phyloP scores from a whole-genome alignment of 163 green algal species.

The Scenedesmus sp. region DNA sequence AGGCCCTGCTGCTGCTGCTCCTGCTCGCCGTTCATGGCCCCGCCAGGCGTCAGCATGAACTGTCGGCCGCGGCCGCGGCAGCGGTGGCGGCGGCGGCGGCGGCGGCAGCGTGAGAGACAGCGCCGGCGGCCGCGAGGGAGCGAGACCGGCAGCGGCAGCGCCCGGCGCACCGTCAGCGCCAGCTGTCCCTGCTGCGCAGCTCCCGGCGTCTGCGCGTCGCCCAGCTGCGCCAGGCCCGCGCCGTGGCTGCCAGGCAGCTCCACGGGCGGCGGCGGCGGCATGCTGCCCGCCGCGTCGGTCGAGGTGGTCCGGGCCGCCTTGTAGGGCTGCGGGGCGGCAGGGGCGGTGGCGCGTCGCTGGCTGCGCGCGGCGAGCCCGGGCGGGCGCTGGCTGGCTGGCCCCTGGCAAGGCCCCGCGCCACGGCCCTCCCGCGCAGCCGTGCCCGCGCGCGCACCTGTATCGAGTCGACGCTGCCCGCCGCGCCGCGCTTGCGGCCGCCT shows the following conservation, averaged over 20 bases:
- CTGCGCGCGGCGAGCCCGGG: too few relatives aligned
- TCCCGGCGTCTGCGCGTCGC: conserved; percentile 25
- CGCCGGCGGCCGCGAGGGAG: too few relatives aligned
- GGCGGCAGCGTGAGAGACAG: too few relatives aligned
- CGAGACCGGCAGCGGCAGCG: too few relatives aligned
- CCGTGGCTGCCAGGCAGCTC: background rate
- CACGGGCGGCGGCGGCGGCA: conserved; percentile 3
- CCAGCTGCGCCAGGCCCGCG: conserved; percentile 5
- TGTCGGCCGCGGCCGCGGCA: too few relatives aligned
- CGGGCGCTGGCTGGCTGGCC: too few relatives aligned
- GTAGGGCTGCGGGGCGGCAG: conserved; percentile 18
- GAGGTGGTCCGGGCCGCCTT: conserved; percentile 17
- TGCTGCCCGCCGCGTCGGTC: conserved; percentile 2
- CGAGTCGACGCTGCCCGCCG: conserved; percentile 4
- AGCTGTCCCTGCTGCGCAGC: conserved; percentile 27
- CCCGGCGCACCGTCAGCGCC: too few relatives aligned
- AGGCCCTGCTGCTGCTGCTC: background rate
- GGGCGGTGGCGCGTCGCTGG: too few relatives aligned
- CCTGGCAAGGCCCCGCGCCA: background rate
- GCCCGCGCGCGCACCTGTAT: conserved; percentile 18
- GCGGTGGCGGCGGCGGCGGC: too few relatives aligned
- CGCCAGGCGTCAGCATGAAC: too few relatives aligned
- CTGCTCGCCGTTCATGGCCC: background rate
- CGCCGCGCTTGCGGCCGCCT: background rate
- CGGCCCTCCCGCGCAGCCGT: too few relatives aligned